A percentile compares a stretch with the other conserved stretches of the same genome.
Evolutionary conservation across 1,284 basidiomycete species (phyloP).

Genomic region (Sporisorium iseilematis-ciliati): DNA sequence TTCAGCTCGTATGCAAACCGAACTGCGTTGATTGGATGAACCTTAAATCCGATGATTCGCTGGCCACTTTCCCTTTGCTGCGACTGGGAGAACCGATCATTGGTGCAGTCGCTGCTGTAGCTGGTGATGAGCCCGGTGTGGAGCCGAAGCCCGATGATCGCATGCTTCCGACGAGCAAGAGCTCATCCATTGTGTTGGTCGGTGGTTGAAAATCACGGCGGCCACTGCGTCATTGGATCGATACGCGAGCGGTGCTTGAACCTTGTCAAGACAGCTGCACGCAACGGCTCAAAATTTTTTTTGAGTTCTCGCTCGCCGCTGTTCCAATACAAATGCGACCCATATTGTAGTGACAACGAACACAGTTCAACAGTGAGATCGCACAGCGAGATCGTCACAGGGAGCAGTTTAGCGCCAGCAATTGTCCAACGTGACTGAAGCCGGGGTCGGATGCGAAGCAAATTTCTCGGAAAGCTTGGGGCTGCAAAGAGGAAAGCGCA

Average conservation of each 20-base stretch:
- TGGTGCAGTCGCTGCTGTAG: too few species aligned
- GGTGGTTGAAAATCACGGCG: background rate
- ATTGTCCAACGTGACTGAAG: too few species aligned
- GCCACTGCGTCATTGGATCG: background rate
- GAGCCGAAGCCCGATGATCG: background rate
- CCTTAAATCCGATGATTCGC: background rate
- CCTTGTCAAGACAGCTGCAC: background rate
- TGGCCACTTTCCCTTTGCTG: background rate
- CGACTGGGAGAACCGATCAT: too few species aligned
- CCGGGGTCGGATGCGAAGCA: too few species aligned
- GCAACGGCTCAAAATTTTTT: background rate
- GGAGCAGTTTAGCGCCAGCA: too few species aligned
- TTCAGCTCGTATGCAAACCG: background rate
- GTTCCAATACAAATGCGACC: background rate
- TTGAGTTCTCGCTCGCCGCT: background rate
- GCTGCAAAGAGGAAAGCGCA: too few species aligned
- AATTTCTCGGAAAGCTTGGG: too few species aligned
- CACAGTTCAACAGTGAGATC: too few species aligned
- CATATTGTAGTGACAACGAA: background rate
- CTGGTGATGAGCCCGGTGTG: too few species aligned
- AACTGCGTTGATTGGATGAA: background rate
- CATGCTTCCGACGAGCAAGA: too few species aligned
- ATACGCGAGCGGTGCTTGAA: constrained; percentile 6
- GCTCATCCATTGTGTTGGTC: background rate
- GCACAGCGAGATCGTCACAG: too few species aligned